phyloP scores from a whole-genome alignment of 176 grass and related monocot species.

The Avena sativa region DNA sequence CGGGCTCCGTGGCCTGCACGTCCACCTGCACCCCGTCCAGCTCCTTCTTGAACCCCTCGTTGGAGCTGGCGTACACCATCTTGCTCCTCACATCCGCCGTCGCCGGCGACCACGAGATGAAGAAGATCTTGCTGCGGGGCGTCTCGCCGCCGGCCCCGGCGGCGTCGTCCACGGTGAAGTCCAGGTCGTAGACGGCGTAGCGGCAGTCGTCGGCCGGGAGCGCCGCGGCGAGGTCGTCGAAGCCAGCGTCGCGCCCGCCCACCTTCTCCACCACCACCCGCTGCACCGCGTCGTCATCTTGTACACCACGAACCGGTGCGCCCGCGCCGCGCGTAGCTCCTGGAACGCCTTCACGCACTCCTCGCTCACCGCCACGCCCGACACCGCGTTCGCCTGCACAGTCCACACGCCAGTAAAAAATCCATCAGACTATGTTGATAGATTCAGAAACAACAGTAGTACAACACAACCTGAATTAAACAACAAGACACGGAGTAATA shows the following conservation, averaged over 20 bases:
- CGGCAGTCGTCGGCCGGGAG: constrained; percentile 66
- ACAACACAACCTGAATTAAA: background rate
- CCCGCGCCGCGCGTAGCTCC: constrained; percentile 47
- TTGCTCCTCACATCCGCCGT: constrained; percentile 59
- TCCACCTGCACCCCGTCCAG: constrained; percentile 66
- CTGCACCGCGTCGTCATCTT: constrained; percentile 56
- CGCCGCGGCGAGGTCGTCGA: constrained; percentile 47
- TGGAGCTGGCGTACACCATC: constrained; percentile 68
- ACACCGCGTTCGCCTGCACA: constrained; percentile 48
- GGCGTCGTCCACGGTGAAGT: constrained; percentile 59
- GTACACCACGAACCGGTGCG: constrained; percentile 67
- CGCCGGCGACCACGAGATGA: constrained; percentile 58
- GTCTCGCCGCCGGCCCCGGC: constrained; percentile 11
- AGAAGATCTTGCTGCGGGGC: constrained; percentile 60
- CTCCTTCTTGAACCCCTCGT: constrained; percentile 62
- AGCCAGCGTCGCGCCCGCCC: constrained; percentile 35
- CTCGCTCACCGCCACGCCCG: constrained; percentile 56
- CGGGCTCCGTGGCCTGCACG: constrained; percentile 56
- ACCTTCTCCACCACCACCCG: constrained; percentile 60
- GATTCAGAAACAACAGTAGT: background rate
- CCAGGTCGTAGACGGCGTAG: constrained; percentile 68
- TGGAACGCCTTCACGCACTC: constrained; percentile 55
- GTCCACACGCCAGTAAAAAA: too few relatives aligned
- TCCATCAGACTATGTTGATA: too few relatives aligned
- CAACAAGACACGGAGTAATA: background rate